phyloP scores from a whole-genome alignment of 2,329 filamentous ascomycete species.

The Verticillium dahliae region DNA sequence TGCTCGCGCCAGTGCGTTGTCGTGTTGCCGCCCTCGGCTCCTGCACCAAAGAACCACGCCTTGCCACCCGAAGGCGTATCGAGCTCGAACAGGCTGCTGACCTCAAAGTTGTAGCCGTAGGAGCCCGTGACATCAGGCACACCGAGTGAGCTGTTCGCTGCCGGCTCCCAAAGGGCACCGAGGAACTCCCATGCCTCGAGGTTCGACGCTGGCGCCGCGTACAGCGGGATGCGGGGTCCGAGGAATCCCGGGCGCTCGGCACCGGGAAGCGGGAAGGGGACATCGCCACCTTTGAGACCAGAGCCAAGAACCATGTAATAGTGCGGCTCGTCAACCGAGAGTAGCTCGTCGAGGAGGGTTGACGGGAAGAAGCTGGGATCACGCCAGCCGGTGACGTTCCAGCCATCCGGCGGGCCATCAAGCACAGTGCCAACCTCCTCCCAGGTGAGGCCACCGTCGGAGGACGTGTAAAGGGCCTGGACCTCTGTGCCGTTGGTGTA shows the following conservation, averaged over 20 bases:
- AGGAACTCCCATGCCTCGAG: conserved; percentile 12
- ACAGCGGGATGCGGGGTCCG: conserved; percentile 10
- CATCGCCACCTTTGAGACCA: conserved; percentile 10
- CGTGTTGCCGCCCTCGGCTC: conserved; percentile 11
- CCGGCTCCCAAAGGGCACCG: conserved; percentile 12
- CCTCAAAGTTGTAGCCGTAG: conserved; percentile 12
- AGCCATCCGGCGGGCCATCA: conserved; percentile 8
- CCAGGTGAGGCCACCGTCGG: conserved; percentile 9
- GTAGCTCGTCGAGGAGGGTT: conserved; percentile 6
- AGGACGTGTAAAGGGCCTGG: conserved; percentile 7
- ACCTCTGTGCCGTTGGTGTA: conserved; percentile 10
- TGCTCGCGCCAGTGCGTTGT: conserved; percentile 10
- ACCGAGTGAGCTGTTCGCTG: conserved; percentile 8
- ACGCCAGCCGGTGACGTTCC: conserved; percentile 13
- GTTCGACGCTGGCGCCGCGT: conserved; percentile 10
- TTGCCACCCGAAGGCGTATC: conserved; percentile 7
- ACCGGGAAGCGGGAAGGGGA: conserved; percentile 7
- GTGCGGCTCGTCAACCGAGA: conserved; percentile 6
- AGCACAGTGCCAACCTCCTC: conserved; percentile 9
- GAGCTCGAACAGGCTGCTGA: conserved; percentile 10
- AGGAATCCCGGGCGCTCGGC: conserved; percentile 12
- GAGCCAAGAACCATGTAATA: conserved; percentile 13
- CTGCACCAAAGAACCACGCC: conserved; percentile 11
- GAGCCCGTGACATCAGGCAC: conserved; percentile 10
- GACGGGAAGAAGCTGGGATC: conserved; percentile 12